Percentiles rank a stretch among this genome's conserved stretches.
These are phyloP conservation scores for Myxozyma udenii DNA, from an alignment of 805 yeast species.

Conservation along the genomic window DNA sequence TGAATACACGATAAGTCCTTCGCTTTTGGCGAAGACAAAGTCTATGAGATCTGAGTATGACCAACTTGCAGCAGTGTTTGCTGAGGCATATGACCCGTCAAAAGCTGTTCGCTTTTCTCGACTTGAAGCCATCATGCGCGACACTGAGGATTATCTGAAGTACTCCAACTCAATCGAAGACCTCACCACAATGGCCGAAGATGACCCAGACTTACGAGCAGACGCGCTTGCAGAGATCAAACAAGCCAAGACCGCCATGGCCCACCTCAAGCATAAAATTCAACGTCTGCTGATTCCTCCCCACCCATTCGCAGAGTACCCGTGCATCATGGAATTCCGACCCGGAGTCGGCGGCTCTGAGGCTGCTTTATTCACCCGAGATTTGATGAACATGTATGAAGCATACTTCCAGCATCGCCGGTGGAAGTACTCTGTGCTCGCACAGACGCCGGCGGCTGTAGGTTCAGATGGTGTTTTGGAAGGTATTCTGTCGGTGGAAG, in stretches of 20 bases:
- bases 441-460: slow-evolving; percentile 48
- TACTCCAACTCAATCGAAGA: slow-evolving; percentile 5
- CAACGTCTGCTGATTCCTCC: slow-evolving; percentile 61
- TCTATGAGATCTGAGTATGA: slow-evolving; percentile 12
- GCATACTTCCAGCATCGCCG: slow-evolving; percentile 60
- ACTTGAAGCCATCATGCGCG: slow-evolving; percentile 10
- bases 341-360: slow-evolving; percentile 98
- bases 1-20: too few species aligned
- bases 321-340: slow-evolving; percentile 78
- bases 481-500: slow-evolving; percentile 71
- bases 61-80: slow-evolving; percentile 15
- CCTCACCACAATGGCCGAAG: slow-evolving; percentile 9
- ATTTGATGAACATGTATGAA: slow-evolving; percentile 76
- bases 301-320: slow-evolving; percentile 68
- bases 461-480: slow-evolving; percentile 65
- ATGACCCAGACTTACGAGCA: slow-evolving; percentile 14
- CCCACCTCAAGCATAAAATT: slow-evolving; percentile 33
- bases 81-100: slow-evolving; percentile 23
- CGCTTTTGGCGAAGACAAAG: slow-evolving; percentile 11
- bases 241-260: slow-evolving; percentile 2
- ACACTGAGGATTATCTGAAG: slow-evolving; percentile 18
- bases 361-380: slow-evolving; percentile 81
- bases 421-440: slow-evolving; percentile 66
- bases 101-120: slow-evolving; percentile 14
- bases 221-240: slow-evolving; percentile 17